Evolutionary conservation across 2,329 filamentous ascomycete genomes (phyloP).

Genomic region (Leptographium flavum): DNA sequence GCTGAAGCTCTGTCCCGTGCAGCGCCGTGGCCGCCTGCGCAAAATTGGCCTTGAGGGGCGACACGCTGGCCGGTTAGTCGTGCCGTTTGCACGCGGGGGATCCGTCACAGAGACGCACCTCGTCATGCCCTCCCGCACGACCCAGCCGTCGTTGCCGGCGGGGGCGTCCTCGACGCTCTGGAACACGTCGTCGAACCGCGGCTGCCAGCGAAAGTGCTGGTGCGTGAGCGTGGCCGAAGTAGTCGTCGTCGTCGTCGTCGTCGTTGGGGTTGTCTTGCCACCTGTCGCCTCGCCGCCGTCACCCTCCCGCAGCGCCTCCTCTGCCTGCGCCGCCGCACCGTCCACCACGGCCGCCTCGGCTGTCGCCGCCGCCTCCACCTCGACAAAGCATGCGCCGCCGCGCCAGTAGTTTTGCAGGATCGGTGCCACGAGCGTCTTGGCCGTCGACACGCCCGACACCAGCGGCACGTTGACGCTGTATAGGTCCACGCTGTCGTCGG

Average conservation of each 20-base stretch:
- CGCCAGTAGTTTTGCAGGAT: constrained; percentile 89
- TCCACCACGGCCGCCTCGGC: neutral
- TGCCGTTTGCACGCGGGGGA: too few relatives aligned
- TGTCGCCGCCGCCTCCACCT: constrained; percentile 28
- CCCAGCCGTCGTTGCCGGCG: constrained; percentile 87
- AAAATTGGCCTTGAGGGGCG: constrained; percentile 84
- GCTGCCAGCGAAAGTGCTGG: constrained; percentile 91
- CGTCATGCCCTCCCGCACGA: constrained; percentile 73
- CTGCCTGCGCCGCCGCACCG: constrained; percentile 43
- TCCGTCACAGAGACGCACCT: constrained; percentile 39
- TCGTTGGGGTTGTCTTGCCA: constrained; percentile 9
- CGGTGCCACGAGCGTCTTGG: constrained; percentile 66
- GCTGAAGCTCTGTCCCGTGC: constrained; percentile 57
- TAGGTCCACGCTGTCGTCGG: constrained; percentile 55
- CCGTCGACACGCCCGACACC: constrained; percentile 55
- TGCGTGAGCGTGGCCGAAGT: constrained; percentile 30
- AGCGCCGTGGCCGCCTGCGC: constrained; percentile 55
- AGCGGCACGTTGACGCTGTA: constrained; percentile 87
- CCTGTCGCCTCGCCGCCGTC: constrained; percentile 34
- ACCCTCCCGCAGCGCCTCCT: constrained; percentile 58
- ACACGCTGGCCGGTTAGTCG: constrained; percentile 49
- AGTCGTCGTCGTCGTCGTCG: constrained; percentile 7
- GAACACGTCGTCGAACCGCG: constrained; percentile 74
- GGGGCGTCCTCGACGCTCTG: constrained; percentile 66
- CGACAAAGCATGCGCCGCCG: constrained; percentile 73